A percentile compares a stretch with the other conserved stretches of the same genome.
These are phyloP conservation scores for Thalassiosira allenii DNA, from an alignment of 352 stramenopile species.

Conservation along the genomic window DNA sequence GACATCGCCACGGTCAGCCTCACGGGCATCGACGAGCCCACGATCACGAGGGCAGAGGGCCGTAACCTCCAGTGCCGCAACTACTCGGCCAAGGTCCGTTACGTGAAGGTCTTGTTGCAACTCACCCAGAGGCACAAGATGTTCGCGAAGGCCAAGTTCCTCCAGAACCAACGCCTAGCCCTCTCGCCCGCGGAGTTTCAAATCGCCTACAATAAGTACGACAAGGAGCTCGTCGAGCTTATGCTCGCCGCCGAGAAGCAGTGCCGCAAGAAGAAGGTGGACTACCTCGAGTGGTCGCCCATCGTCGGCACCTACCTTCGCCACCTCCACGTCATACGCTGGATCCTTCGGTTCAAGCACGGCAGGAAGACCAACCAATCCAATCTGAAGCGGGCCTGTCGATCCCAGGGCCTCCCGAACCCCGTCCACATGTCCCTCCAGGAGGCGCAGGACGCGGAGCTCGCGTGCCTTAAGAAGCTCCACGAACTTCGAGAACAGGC, in stretches of 20 bases:
- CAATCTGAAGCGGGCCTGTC: background rate
- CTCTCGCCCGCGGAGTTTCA: background rate
- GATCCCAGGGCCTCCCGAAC: background rate
- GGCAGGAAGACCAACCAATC: background rate
- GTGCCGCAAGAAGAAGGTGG: background rate
- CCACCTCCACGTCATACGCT: background rate
- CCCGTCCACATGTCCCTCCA: background rate
- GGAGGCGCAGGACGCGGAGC: background rate
- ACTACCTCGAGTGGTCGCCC: background rate
- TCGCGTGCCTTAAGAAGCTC: background rate
- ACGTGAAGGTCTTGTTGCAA: background rate
- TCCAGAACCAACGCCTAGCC: background rate
- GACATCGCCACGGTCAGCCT: too few relatives aligned
- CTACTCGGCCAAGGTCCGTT: too few relatives aligned
- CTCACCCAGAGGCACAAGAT: background rate
- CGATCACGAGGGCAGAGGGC: too few relatives aligned
- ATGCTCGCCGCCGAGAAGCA: background rate
- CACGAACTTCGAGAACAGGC: background rate
- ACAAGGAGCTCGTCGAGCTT: conserved; percentile 6
- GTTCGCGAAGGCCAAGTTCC: background rate
- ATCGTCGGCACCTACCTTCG: background rate
- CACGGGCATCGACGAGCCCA: too few relatives aligned
- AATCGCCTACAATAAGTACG: background rate
- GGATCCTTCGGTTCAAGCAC: background rate
- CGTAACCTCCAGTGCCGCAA: too few relatives aligned